Base-by-base conservation (phyloP, 345 rosid species). In the Toxicodendron radicans region DNA sequence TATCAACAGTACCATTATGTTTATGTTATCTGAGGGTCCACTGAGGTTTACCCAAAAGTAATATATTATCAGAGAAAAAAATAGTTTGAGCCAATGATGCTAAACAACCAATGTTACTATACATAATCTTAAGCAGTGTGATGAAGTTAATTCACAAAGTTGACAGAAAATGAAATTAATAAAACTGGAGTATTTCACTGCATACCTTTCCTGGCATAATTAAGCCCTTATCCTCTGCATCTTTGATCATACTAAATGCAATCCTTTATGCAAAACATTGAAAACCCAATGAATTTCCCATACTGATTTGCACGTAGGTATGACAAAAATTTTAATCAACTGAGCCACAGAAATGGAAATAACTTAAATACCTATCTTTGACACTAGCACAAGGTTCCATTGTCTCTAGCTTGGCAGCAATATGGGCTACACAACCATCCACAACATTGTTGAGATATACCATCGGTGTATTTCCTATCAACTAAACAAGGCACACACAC, bases 341-440 rank as follows among this genome's bases (percentile, higher is more conserved):
- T 5, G 23, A 61, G 18, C 14, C 43, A 33, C 8, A 4, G n/a
- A 58, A n/a, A 17, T 52, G 60, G 75, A 58, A 30, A 54, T 33
- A 58, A 41, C 49, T 45, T 23, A 18, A 12, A 56, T 68, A 65
- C 90, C 92, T 76, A 63, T 89, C 93, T 83, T 89, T 91, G 43
- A 89, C 82, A 75, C 85, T 80, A 62, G 78, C 80, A 58, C 75
- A 75, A 6, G 91, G 92, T 75, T 84, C 79, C 89, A 91, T 78
- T 67, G 73, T 73, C 79, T 89, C 93, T 23, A 89, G 89, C 85
- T 91, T 91, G 12, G 92, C 93, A 7, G 92, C 96, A 21, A 91
- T 82, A 1, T 79, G 84, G 0, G 91, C 92, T 1, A 83, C 89
- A 5, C 92, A 89, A 27, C 93, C 91, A 14, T 89, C 97, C 17